Conservation (phyloP, 106 monocot genomes). For the Dendrobium officinale region DNA sequence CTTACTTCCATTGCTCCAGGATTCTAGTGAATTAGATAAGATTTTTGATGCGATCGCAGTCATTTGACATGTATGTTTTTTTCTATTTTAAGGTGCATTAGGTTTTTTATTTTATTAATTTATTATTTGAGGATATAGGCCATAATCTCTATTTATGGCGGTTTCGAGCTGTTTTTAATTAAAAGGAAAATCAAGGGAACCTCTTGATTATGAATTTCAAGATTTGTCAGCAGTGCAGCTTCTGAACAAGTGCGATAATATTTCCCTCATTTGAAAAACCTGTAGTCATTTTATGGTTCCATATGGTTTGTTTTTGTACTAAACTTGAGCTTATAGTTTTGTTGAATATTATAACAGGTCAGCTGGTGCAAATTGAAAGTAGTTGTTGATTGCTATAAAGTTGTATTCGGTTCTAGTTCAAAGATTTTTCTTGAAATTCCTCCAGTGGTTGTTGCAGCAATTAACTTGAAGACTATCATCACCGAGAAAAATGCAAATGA, state of each 20-base stretch:
- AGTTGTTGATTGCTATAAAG: constrained; percentile 74
- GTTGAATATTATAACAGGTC: constrained; percentile 40
- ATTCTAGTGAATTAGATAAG: no score
- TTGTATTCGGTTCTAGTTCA: constrained; percentile 46
- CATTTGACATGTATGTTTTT: no score
- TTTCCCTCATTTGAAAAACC: background rate
- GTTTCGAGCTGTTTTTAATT: constrained; percentile 75
- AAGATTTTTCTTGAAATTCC: constrained; percentile 62
- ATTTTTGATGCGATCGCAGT: no score
- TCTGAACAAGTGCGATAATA: constrained; percentile 44
- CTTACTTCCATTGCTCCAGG: no score
- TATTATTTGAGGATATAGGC: no score
- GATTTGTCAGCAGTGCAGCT: constrained; percentile 43
- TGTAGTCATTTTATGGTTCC: background rate
- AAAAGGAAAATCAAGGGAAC: constrained; percentile 93
- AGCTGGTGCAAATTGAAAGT: constrained; percentile 98
- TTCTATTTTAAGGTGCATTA: no score
- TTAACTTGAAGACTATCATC: constrained; percentile 88
- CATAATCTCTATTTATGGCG: no score
- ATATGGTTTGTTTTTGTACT: background rate
- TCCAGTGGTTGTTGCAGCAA: constrained; percentile 60
- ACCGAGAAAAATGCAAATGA: constrained; percentile 70
- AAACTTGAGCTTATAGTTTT: background rate
- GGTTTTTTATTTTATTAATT: no score
- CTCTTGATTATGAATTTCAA: constrained; percentile 87